Conservation (phyloP, 2,329 filamentous ascomycete species). For the Fusarium chuoi region DNA sequence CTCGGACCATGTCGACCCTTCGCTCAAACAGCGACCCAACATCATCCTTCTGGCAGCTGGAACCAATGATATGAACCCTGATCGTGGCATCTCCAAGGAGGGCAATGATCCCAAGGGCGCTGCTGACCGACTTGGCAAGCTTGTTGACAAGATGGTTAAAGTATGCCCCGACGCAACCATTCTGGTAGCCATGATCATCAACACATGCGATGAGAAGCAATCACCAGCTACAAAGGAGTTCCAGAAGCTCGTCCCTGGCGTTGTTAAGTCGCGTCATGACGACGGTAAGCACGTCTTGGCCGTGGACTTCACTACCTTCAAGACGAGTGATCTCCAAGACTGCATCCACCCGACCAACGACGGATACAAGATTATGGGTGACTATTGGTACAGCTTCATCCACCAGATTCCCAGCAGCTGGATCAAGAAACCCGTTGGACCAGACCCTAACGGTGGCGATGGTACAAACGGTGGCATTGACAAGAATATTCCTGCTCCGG, state of each 20-base stretch:
- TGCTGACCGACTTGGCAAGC: conserved; percentile 1
- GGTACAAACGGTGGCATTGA: conserved; percentile 3
- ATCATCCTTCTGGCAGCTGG: conserved; percentile 18
- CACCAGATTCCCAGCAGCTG: conserved; percentile 34
- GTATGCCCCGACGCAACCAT: conserved; percentile 21
- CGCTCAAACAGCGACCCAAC: conserved; percentile 9
- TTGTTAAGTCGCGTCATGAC: not conserved
- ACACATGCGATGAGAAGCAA: conserved; percentile 1
- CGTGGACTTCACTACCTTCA: conserved; percentile 24
- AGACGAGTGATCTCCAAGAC: conserved; percentile 15
- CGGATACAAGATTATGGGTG: conserved; percentile 29
- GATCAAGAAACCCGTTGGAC: conserved; percentile 28
- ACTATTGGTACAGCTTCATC: conserved; percentile 42
- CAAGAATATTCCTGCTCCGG: not conserved
- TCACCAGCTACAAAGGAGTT: not conserved
- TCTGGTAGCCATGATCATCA: conserved; percentile 18
- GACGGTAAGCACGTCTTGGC: conserved; percentile 17
- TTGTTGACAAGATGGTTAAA: conserved; percentile 21
- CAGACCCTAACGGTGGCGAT: not conserved
- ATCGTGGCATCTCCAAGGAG: conserved; percentile 8
- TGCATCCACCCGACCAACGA: conserved; percentile 38
- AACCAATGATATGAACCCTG: conserved; percentile 27
- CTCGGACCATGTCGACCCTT: conserved; percentile 2
- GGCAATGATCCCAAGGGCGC: conserved; percentile 11
- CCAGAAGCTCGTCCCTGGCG: not conserved